Percentiles rank a stretch among this genome's conserved stretches.
These are phyloP conservation scores for Dendrobium nobile DNA, from an alignment of 106 monocot species.

Conservation along the genomic window DNA sequence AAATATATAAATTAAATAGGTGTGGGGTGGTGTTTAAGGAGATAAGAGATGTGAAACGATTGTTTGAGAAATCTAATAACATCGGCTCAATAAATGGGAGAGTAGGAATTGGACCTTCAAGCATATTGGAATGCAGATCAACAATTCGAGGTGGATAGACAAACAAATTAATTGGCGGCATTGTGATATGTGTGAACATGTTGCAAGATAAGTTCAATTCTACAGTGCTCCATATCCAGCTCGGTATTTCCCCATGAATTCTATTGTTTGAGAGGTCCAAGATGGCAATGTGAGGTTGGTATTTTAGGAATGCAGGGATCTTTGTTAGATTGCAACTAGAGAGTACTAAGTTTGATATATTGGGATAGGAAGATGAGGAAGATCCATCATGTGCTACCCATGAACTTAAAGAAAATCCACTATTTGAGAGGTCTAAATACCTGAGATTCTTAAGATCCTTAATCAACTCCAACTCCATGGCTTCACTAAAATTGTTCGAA, in stretches of 20 bases:
- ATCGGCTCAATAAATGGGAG: slow-evolving; percentile 1
- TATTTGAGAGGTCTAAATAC: slow-evolving; percentile 38
- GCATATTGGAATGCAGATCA: slow-evolving; percentile 52
- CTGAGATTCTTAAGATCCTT: slow-evolving; percentile 28
- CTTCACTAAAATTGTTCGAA: slow-evolving; percentile 30
- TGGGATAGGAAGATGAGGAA: slow-evolving; percentile 9
- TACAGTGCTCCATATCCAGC: slow-evolving; percentile 43
- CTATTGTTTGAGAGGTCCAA: slow-evolving; percentile 4
- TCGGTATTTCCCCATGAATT: slow-evolving; percentile 47
- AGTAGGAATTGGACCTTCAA: slow-evolving; percentile 37
- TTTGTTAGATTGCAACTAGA: slow-evolving; percentile 10
- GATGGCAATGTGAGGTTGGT: background rate
- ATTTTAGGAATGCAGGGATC: slow-evolving; percentile 35
- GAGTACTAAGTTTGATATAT: background rate
- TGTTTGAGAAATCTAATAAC: too few relatives aligned
- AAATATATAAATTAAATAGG: too few relatives aligned
- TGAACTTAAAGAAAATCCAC: too few relatives aligned
- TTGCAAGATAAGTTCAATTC: slow-evolving; percentile 54
- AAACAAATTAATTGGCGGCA: too few relatives aligned
- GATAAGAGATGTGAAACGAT: too few relatives aligned
- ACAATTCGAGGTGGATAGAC: background rate
- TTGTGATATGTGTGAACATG: too few relatives aligned
- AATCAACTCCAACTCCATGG: slow-evolving; percentile 22
- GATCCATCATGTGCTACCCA: background rate
- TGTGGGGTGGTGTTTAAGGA: too few relatives aligned